These are phyloP conservation scores for Oryza officinalis DNA, from an alignment of 176 grass and related monocot genomes.

Conservation along the genomic window DNA sequence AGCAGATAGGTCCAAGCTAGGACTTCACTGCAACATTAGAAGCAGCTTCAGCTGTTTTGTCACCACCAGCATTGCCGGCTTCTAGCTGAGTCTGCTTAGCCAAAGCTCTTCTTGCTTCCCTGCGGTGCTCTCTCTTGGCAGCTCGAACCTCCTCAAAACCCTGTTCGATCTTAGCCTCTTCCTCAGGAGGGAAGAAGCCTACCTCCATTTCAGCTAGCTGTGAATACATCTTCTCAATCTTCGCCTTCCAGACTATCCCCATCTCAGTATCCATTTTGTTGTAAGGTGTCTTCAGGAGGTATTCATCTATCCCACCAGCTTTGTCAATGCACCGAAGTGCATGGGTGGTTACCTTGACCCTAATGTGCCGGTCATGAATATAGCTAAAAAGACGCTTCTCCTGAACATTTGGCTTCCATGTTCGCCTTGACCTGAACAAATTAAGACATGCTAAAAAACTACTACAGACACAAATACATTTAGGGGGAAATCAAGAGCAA, in stretches of 20 bases:
- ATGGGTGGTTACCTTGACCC: slow-evolving; percentile 84
- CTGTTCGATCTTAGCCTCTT: slow-evolving; percentile 68
- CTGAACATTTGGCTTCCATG: slow-evolving; percentile 98
- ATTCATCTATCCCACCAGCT: slow-evolving; percentile 96
- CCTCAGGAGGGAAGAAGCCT: slow-evolving; percentile 76
- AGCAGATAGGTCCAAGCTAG: slow-evolving; percentile 17
- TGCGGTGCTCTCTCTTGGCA: slow-evolving; percentile 52
- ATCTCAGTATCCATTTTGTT: slow-evolving; percentile 91
- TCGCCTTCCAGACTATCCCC: slow-evolving; percentile 80
- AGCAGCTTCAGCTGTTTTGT: slow-evolving; percentile 18
- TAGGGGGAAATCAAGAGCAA: no score
- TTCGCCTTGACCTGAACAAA: slow-evolving; percentile 72
- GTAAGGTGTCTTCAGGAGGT: slow-evolving; percentile 92
- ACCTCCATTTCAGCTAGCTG: slow-evolving; percentile 67
- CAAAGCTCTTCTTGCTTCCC: slow-evolving; percentile 56
- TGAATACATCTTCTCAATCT: slow-evolving; percentile 93
- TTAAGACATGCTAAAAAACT: background rate
- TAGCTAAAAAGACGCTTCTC: slow-evolving; percentile 96
- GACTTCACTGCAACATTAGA: slow-evolving; percentile 14
- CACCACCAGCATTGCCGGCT: slow-evolving; percentile 30
- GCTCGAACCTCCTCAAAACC: slow-evolving; percentile 55
- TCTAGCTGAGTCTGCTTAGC: slow-evolving; percentile 55
- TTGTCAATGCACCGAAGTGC: slow-evolving; percentile 97
- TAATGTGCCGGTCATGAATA: slow-evolving; percentile 85
- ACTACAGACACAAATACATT: background rate